A percentile compares a stretch with the other conserved stretches of the same genome.
Conservation (phyloP, 1,139 yeast species). For the Hemisphaericaspora lyxosophila region DNA sequence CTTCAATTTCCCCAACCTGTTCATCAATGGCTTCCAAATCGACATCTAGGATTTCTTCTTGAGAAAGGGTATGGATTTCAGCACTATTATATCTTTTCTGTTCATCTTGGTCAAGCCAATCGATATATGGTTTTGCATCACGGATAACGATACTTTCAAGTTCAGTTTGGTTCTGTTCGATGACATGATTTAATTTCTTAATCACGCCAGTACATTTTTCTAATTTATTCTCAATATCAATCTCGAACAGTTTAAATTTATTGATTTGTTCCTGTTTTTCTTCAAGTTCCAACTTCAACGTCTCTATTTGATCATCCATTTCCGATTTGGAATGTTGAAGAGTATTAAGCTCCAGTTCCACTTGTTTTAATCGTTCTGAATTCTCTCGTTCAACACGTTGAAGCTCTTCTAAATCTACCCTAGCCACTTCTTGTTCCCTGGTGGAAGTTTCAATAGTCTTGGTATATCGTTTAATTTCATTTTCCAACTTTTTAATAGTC, state of each 20-base stretch:
- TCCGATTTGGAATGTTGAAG: slow-evolving; percentile 31
- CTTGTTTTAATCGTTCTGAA: slow-evolving; percentile 29
- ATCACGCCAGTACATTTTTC: slow-evolving; percentile 54
- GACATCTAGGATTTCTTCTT: slow-evolving; percentile 53
- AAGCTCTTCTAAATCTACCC: slow-evolving; percentile 29
- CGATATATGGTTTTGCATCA: slow-evolving; percentile 50
- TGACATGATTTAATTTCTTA: slow-evolving; percentile 39
- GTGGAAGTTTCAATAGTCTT: slow-evolving; percentile 48
- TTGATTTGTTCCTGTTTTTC: slow-evolving; percentile 55
- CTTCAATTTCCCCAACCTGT: slow-evolving; percentile 58
- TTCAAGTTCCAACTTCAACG: slow-evolving; percentile 46
- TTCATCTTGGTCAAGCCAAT: slow-evolving; percentile 49
- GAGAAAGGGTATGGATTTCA: slow-evolving; percentile 42
- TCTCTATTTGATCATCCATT: slow-evolving; percentile 36
- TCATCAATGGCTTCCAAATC: slow-evolving; percentile 51
- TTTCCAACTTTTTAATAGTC: slow-evolving; percentile 63
- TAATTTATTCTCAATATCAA: slow-evolving; percentile 63
- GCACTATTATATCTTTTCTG: slow-evolving; percentile 34
- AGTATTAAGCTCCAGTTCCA: slow-evolving; percentile 27
- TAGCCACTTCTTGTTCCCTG: slow-evolving; percentile 31
- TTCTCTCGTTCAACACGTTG: slow-evolving; percentile 35
- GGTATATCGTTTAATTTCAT: slow-evolving; percentile 58
- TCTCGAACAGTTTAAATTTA: slow-evolving; percentile 64
- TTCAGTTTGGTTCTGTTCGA: slow-evolving; percentile 37
- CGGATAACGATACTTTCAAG: slow-evolving; percentile 47